Percentiles rank a stretch among this genome's conserved stretches.
phyloP scores from a whole-genome alignment of 2,329 filamentous ascomycete genomes.

The Trichoderma polysporum region DNA sequence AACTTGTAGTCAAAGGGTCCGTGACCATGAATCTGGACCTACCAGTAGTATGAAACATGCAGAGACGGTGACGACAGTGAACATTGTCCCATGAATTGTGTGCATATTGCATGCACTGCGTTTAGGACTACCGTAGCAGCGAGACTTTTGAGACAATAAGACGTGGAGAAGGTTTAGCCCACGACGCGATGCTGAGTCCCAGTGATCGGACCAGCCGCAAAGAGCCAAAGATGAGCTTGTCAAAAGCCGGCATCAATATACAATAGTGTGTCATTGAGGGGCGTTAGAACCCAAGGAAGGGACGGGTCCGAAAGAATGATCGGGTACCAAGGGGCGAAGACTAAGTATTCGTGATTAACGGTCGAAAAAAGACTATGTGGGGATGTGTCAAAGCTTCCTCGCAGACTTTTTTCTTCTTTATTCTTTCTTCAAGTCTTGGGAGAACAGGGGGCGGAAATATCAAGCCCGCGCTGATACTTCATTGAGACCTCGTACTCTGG shows the following conservation, averaged over 20 bases:
- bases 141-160: not conserved
- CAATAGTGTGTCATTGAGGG: not conserved
- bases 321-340: not conserved
- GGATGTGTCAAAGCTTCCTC: conserved; percentile 4
- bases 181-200: conserved; percentile 16
- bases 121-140: not conserved
- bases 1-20: not conserved
- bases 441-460: not conserved
- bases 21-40: too few species aligned
- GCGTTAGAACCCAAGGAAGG: not conserved
- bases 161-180: not conserved
- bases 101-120: not conserved
- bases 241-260: not conserved
- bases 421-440: not conserved
- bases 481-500: not conserved
- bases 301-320: conserved; percentile 12
- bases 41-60: not conserved
- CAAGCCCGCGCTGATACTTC: not conserved
- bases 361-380: conserved; percentile 3
- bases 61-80: not conserved
- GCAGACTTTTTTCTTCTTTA: not conserved
- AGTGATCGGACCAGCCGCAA: conserved; percentile 15
- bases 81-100: not conserved
- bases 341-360: not conserved
- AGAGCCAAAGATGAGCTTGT: not conserved